Conservation (phyloP, 768 basidiomycete species). For the Xerocomellus amylosporus region DNA sequence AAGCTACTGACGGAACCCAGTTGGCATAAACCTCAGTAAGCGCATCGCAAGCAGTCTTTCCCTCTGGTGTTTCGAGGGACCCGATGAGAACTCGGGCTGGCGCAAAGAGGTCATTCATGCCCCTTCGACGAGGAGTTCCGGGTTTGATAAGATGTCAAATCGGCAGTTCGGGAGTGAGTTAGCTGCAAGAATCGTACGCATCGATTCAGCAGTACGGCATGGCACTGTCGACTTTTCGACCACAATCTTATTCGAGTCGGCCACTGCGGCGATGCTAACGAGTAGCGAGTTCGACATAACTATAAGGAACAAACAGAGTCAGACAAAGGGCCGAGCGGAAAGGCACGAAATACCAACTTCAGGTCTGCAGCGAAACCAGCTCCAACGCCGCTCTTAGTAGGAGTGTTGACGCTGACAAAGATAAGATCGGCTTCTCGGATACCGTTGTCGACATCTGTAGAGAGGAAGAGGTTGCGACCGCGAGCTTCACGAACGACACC, state of each 20-base stretch:
- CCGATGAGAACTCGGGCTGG: slow-evolving; percentile 98
- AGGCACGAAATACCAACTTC: slow-evolving; percentile 59
- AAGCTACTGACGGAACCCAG: slow-evolving; percentile 83
- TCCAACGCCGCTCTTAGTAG: slow-evolving; percentile 95
- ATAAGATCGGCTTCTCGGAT: slow-evolving; percentile 96
- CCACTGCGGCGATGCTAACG: slow-evolving; percentile 92
- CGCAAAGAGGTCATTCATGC: slow-evolving; percentile 79
- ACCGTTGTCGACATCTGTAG: slow-evolving; percentile 88
- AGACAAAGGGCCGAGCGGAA: slow-evolving; percentile 6
- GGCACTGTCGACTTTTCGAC: slow-evolving; percentile 99
- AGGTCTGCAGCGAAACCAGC: slow-evolving; percentile 98
- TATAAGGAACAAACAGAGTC: slow-evolving; percentile 32
- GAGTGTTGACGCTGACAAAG: slow-evolving; percentile 98
- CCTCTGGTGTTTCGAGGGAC: slow-evolving; percentile 86
- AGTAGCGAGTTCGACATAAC: slow-evolving; percentile 96
- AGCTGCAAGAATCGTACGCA: slow-evolving; percentile 98
- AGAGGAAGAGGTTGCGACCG: slow-evolving; percentile 96
- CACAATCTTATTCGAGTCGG: slow-evolving; percentile 91
- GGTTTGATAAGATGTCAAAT: slow-evolving; percentile 99
- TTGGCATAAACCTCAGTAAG: slow-evolving; percentile 85
- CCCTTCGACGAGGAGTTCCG: slow-evolving; percentile 99
- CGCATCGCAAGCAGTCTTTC: slow-evolving; percentile 73
- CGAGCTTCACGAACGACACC: slow-evolving; percentile 86
- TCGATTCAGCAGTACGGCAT: slow-evolving; percentile 97
- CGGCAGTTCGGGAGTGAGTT: slow-evolving; percentile 89